A percentile compares a stretch with the other conserved stretches of the same genome.
Evolutionary conservation across 2,329 filamentous ascomycete species (phyloP).

Genomic region (Diaporthe amygdali): DNA sequence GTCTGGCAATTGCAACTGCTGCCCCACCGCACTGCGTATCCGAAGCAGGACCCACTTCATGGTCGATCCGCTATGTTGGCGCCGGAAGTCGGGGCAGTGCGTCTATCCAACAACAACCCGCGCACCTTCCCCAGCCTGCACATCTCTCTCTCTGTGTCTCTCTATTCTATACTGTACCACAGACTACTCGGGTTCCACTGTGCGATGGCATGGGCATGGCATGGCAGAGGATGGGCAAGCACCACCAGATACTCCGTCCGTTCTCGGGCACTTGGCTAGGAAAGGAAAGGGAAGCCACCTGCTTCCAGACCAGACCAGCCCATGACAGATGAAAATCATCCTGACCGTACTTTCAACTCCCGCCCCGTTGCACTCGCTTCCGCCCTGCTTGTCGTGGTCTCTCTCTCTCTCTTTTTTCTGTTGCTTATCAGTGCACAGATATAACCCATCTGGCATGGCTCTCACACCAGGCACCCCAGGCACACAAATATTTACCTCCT

Average conservation of each 20-base stretch:
- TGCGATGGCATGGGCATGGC: background rate
- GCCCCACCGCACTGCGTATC: constrained; percentile 3
- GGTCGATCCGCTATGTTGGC: constrained; percentile 5
- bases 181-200: background rate
- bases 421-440: constrained; percentile 7
- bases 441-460: background rate
- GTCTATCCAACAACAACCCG: background rate
- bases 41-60: background rate
- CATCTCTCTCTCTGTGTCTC: background rate
- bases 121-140: background rate
- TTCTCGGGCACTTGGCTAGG: constrained; percentile 4
- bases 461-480: background rate
- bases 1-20: background rate
- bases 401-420: background rate
- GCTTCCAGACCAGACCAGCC: background rate
- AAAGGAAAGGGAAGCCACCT: background rate
- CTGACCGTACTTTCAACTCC: constrained; percentile 9
- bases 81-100: constrained; percentile 12
- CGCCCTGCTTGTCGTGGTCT: background rate
- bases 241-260: background rate
- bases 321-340: constrained; percentile 1
- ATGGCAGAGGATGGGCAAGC: background rate
- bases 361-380: constrained; percentile 14
- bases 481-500: constrained; percentile 17
- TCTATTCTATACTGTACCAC: background rate